A percentile compares a stretch with the other conserved stretches of the same genome.
Evolutionary conservation across 345 rosid species (phyloP).

Genomic region (Syzygium grande): DNA sequence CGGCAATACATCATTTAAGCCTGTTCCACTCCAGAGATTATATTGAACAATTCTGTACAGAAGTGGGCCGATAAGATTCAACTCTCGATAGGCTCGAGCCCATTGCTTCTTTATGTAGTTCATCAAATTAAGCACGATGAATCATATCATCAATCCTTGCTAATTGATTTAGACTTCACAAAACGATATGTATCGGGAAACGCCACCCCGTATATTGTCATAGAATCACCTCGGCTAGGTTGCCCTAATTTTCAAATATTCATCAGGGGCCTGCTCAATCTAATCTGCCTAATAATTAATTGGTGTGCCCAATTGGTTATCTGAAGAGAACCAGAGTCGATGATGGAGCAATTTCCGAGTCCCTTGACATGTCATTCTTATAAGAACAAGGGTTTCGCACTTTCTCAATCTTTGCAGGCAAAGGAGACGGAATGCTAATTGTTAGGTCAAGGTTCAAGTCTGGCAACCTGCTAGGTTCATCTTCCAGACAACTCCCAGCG

Average conservation of each 20-base stretch:
- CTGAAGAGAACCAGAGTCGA: neutral
- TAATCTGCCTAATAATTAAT: neutral
- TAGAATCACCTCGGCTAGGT: neutral
- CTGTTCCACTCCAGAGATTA: neutral
- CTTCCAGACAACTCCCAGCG: slow-evolving; percentile 25
- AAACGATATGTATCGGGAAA: neutral
- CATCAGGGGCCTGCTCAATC: neutral
- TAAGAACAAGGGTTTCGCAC: neutral
- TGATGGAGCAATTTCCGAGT: neutral
- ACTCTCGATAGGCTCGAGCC: neutral
- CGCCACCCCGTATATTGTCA: neutral
- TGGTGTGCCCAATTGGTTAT: neutral
- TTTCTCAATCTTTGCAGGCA: neutral
- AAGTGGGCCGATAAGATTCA: neutral
- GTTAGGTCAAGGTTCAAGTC: slow-evolving; percentile 40
- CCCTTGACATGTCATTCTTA: neutral
- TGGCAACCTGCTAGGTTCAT: slow-evolving; percentile 20
- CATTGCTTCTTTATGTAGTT: neutral
- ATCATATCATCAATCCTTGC: neutral
- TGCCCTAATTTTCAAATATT: neutral
- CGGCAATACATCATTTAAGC: neutral
- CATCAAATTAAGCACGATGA: neutral
- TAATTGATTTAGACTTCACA: neutral
- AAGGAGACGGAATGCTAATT: neutral
- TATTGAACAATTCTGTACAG: neutral